Evolutionary conservation across 495 filamentous ascomycete species (phyloP).

Genomic region (Neurospora sublineolata): DNA sequence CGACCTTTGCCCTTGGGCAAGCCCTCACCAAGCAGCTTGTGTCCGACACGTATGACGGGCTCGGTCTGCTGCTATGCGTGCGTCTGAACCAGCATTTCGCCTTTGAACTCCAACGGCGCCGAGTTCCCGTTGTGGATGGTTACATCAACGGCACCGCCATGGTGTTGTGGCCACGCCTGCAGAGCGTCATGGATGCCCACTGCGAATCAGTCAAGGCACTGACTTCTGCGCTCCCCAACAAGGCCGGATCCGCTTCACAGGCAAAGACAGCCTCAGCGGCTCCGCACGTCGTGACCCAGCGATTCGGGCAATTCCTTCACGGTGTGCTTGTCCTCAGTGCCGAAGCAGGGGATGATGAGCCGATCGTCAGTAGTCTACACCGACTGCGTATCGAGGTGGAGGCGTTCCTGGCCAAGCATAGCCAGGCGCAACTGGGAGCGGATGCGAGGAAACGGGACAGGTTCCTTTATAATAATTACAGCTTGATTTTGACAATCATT

Average conservation of each 20-base stretch:
- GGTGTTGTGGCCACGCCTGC: constrained; percentile 92
- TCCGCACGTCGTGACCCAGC: constrained; percentile 82
- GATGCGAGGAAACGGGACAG: constrained; percentile 72
- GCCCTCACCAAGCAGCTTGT: constrained; percentile 65
- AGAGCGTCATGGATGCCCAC: constrained; percentile 86
- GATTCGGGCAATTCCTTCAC: constrained; percentile 81
- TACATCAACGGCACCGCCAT: constrained; percentile 94
- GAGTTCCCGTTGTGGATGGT: constrained; percentile 74
- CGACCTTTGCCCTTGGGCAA: constrained; percentile 72
- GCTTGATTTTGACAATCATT: constrained; percentile 80
- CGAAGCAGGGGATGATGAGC: constrained; percentile 87
- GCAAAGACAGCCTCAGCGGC: constrained; percentile 62
- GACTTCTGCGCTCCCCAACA: constrained; percentile 37
- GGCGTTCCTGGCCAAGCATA: constrained; percentile 54
- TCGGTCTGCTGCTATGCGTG: constrained; percentile 83
- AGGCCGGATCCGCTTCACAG: constrained; percentile 41
- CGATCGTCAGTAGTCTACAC: constrained; percentile 66
- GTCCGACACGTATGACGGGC: constrained; percentile 63
- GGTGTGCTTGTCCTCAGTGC: constrained; percentile 70
- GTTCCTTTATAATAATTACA: constrained; percentile 92
- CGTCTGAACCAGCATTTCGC: constrained; percentile 85
- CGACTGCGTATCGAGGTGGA: constrained; percentile 71
- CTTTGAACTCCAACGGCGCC: constrained; percentile 84
- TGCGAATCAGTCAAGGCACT: constrained; percentile 65
- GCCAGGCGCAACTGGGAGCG: constrained; percentile 48